phyloP scores from a whole-genome alignment of 257 asterid genomes.

The Prunella vulgaris region DNA sequence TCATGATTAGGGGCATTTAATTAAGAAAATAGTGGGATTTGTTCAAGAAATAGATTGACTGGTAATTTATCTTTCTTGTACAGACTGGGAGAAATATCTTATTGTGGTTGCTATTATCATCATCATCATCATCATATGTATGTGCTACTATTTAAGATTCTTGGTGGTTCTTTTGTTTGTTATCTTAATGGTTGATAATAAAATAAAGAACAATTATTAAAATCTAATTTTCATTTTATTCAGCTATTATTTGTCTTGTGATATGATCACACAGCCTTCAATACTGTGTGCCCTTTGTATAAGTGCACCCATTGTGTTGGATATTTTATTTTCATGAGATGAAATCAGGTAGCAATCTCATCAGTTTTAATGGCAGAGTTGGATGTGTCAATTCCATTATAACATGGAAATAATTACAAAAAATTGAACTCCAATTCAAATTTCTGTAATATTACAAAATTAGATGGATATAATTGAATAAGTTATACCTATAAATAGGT shows the following conservation, averaged over 20 bases:
- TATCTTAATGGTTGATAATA: background rate
- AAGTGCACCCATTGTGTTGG: background rate
- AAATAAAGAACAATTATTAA: slow-evolving; percentile 9
- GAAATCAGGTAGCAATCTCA: slow-evolving; percentile 17
- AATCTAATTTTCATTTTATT: no score
- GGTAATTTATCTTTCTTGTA: slow-evolving; percentile 38
- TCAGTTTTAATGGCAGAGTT: background rate
- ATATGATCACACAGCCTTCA: slow-evolving; percentile 7
- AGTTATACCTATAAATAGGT: no score
- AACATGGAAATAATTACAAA: no score
- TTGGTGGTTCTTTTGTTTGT: slow-evolving; percentile 12
- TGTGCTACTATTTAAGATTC: slow-evolving; percentile 22
- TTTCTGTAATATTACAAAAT: no score
- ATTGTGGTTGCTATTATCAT: slow-evolving; percentile 30
- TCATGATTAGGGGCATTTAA: slow-evolving; percentile 7
- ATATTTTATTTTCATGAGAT: slow-evolving; percentile 7
- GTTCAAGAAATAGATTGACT: slow-evolving; percentile 25
- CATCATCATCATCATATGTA: background rate
- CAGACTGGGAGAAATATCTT: slow-evolving; percentile 40
- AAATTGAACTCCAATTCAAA: no score
- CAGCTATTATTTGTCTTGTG: background rate
- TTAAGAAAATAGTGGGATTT: slow-evolving; percentile 17
- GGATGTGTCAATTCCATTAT: background rate
- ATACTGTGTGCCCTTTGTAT: background rate
- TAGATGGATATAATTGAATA: no score